A percentile compares a stretch with the other conserved stretches of the same genome.
phyloP scores from a whole-genome alignment of 352 stramenopile genomes.

The Globisporangium cederbergense region DNA sequence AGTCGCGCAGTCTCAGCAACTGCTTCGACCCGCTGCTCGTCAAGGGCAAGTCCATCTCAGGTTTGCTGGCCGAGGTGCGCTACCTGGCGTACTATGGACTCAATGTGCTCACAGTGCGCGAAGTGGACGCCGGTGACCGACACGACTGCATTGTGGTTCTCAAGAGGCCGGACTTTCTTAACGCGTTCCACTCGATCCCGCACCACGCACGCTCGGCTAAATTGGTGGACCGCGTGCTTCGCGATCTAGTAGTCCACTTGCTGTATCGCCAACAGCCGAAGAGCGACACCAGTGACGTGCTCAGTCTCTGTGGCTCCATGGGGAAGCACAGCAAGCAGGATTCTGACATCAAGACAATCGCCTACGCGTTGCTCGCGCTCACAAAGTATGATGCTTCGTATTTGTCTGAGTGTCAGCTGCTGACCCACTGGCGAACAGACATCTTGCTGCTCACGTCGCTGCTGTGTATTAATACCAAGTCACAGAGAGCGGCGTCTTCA shows the following conservation, averaged over 20 bases:
- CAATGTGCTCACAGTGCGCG: conserved; percentile 35
- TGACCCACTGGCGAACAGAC: conserved; percentile 43
- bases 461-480: conserved; percentile 28
- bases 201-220: conserved; percentile 26
- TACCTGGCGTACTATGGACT: conserved; percentile 55
- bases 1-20: conserved; percentile 40
- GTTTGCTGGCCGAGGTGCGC: conserved; percentile 35
- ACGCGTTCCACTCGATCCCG: conserved; percentile 28
- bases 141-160: conserved; percentile 23
- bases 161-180: conserved; percentile 25
- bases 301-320: conserved; percentile 17
- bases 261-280: conserved; percentile 33
- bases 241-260: conserved; percentile 41
- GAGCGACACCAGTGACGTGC: conserved; percentile 23
- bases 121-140: conserved; percentile 25
- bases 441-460: conserved; percentile 57
- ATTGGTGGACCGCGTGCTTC: conserved; percentile 37
- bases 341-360: conserved; percentile 41
- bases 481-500: not conserved
- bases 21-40: conserved; percentile 51
- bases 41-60: conserved; percentile 32
- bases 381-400: conserved; percentile 45
- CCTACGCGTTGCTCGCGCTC: conserved; percentile 50
- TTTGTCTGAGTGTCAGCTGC: conserved; percentile 22
- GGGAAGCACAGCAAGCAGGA: conserved; percentile 38